Percentiles rank a stretch among this genome's conserved stretches.
Conservation (phyloP, 805 yeast species). For the Wickerhamiella azymoides region DNA sequence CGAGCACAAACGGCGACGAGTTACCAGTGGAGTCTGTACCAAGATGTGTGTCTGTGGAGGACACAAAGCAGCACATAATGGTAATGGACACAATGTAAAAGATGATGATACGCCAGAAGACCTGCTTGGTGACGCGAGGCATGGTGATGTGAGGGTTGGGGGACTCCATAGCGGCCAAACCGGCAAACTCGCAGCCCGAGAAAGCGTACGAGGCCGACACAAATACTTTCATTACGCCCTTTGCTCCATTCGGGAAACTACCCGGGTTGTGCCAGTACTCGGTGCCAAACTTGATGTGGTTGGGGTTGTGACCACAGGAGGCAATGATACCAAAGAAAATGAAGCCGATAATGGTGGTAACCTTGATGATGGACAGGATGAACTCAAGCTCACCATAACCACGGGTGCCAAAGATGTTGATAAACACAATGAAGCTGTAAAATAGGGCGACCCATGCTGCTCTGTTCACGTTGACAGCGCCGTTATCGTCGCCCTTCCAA, state of each 20-base stretch:
- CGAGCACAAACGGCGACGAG: conserved; percentile 65
- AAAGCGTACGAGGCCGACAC: conserved; percentile 68
- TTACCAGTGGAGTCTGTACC: conserved; percentile 43
- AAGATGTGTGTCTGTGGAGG: conserved; percentile 39
- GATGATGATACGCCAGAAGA: conserved; percentile 64
- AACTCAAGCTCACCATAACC: conserved; percentile 52
- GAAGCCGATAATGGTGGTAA: conserved; percentile 47
- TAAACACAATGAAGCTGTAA: conserved; percentile 30
- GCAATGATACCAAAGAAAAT: conserved; percentile 43
- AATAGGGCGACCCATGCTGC: conserved; percentile 40
- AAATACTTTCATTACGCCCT: conserved; percentile 60
- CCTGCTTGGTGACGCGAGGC: conserved; percentile 67
- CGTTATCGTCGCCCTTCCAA: conserved; percentile 43
- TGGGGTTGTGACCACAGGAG: conserved; percentile 39
- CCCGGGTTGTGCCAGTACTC: conserved; percentile 51
- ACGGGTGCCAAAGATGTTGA: conserved; percentile 37
- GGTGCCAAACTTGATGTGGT: conserved; percentile 37
- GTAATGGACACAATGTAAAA: conserved; percentile 51
- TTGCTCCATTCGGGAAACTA: conserved; percentile 50
- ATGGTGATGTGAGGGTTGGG: conserved; percentile 50
- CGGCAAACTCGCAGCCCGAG: conserved; percentile 61
- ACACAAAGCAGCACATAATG: conserved; percentile 58
- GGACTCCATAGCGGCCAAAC: conserved; percentile 68
- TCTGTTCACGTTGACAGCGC: conserved; percentile 33
- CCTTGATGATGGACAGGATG: conserved; percentile 38